Evolutionary conservation across 169 alveolate species (phyloP).

Genomic region (Eimeria brunetti): DNA sequence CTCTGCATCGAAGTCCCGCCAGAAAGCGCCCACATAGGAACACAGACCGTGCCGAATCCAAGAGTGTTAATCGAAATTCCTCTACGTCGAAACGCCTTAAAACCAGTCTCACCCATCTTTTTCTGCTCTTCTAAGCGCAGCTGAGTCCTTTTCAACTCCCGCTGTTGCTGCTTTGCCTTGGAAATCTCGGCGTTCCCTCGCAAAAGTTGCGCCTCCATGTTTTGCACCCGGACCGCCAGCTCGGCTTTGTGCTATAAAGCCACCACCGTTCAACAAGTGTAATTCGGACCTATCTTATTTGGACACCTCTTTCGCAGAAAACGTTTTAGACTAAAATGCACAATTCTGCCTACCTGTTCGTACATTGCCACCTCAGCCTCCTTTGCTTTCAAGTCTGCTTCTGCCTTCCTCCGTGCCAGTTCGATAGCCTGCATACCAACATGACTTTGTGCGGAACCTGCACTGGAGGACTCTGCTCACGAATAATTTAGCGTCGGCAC

Average conservation of each 20-base stretch:
- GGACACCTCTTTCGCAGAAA: not conserved
- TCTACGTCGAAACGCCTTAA: not conserved
- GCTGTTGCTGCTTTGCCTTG: conserved; percentile 84
- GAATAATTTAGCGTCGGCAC: not conserved
- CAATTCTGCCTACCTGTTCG: not conserved
- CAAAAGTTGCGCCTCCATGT: conserved; percentile 90
- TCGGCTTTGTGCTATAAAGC: conserved; percentile 84
- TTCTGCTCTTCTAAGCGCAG: conserved; percentile 86
- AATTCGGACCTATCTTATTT: not conserved
- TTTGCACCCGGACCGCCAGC: conserved; percentile 86
- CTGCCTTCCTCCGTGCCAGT: conserved; percentile 55
- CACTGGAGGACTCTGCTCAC: not conserved
- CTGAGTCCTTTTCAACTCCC: conserved; percentile 86
- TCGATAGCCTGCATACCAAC: not conserved
- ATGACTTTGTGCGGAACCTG: not conserved
- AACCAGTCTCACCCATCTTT: conserved; percentile 65
- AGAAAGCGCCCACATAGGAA: not conserved
- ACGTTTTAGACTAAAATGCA: no score
- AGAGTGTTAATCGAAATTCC: not conserved
- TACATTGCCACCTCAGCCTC: conserved; percentile 40
- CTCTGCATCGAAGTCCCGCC: conserved; percentile 21
- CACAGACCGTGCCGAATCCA: not conserved
- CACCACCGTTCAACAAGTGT: not conserved
- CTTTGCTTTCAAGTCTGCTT: conserved; percentile 33
- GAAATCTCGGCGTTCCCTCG: conserved; percentile 83